phyloP scores from a whole-genome alignment of 1,139 yeast species.

The Trichomonascaceae sp. region DNA sequence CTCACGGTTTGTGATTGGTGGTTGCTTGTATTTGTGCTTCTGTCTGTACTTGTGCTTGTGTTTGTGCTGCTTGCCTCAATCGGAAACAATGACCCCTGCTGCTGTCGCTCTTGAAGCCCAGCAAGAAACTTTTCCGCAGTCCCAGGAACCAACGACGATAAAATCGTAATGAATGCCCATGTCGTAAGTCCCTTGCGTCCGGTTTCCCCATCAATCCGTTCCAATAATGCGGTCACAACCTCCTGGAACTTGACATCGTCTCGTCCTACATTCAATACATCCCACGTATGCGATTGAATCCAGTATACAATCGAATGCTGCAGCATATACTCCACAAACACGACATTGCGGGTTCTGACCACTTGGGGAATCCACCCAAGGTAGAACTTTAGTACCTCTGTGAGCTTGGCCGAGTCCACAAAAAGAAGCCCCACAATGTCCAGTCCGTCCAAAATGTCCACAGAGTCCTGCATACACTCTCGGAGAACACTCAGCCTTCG shows the following conservation, averaged over 20 bases:
- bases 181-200: conserved; percentile 13
- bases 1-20: not conserved
- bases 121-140: not conserved
- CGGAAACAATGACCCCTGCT: not conserved
- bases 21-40: not conserved
- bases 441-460: conserved; percentile 34
- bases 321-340: conserved; percentile 38
- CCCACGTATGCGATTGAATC: conserved; percentile 44
- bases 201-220: conserved; percentile 12
- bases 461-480: conserved; percentile 5
- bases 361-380: conserved; percentile 31
- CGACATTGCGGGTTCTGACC: conserved; percentile 42
- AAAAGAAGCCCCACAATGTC: conserved; percentile 41
- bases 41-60: not conserved
- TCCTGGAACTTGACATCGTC: conserved; percentile 11
- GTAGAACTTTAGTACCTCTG: conserved; percentile 30
- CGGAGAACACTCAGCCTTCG: conserved; percentile 3
- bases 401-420: conserved; percentile 31
- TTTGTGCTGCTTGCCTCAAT: not conserved
- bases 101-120: not conserved
- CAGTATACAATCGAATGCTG: conserved; percentile 41
- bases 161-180: conserved; percentile 21
- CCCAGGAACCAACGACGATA: conserved; percentile 22
- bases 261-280: conserved; percentile 26
- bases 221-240: conserved; percentile 13